Evolutionary conservation across 257 asterid genomes (phyloP).

Genomic region (Osmanthus fragrans): DNA sequence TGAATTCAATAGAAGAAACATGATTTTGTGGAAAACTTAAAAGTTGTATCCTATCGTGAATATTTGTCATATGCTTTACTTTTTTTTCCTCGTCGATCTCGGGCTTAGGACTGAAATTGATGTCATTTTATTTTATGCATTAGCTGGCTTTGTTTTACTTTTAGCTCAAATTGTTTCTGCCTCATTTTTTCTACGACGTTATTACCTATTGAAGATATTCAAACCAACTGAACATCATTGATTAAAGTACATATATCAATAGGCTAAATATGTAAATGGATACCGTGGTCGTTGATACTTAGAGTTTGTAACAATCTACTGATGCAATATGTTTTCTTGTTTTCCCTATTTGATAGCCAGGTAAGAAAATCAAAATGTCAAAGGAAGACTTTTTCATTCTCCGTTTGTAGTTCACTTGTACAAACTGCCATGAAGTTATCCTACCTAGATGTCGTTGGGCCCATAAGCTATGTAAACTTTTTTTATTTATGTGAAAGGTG

Average conservation of each 20-base stretch:
- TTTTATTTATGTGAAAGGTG: conserved; percentile 59
- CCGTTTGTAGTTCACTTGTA: conserved; percentile 57
- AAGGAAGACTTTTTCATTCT: conserved; percentile 64
- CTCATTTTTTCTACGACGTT: background rate
- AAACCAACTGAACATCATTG: background rate
- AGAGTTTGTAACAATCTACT: background rate
- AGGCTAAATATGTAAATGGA: too few species aligned
- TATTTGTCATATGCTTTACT: too few species aligned
- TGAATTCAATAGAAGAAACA: too few species aligned
- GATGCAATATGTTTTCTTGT: conserved; percentile 14
- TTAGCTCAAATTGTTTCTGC: background rate
- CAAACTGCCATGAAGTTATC: conserved; percentile 52
- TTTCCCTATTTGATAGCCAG: conserved; percentile 46
- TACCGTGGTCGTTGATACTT: too few species aligned
- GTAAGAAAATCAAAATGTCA: conserved; percentile 37
- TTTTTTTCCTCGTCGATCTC: background rate
- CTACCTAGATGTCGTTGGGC: conserved; percentile 50
- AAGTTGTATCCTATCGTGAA: background rate
- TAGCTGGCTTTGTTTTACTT: too few species aligned
- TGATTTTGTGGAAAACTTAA: too few species aligned
- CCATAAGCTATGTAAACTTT: conserved; percentile 53
- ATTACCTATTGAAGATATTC: background rate
- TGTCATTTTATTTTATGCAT: too few species aligned
- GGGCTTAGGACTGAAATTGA: background rate
- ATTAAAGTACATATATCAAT: too few species aligned